phyloP scores from a whole-genome alignment of 495 filamentous ascomycete species.

The Penicillium dipodomyicola region DNA sequence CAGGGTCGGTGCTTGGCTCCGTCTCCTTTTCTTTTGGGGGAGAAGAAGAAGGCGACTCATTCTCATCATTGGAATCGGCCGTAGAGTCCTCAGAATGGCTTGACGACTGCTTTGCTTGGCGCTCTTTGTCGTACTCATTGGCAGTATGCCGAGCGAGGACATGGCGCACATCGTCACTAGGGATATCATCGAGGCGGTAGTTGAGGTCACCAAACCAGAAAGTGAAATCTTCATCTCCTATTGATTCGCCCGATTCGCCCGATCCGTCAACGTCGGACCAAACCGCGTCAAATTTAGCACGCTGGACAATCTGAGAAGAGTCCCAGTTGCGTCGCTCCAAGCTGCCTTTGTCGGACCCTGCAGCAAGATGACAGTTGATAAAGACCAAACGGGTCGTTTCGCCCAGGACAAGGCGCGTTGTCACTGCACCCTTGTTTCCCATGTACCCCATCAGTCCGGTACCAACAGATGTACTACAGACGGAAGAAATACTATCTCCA shows the following conservation, averaged over 20 bases:
- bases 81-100: conserved; percentile 26
- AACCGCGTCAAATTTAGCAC: conserved; percentile 73
- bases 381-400: conserved; percentile 88
- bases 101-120: conserved; percentile 31
- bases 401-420: conserved; percentile 78
- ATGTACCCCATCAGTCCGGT: conserved; percentile 89
- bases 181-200: conserved; percentile 84
- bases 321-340: conserved; percentile 91
- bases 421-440: conserved; percentile 93
- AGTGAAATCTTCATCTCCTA: conserved; percentile 86
- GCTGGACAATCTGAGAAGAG: conserved; percentile 66
- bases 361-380: conserved; percentile 85
- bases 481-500: conserved; percentile 65
- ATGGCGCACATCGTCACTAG: conserved; percentile 84
- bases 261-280: conserved; percentile 51
- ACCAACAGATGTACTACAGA: conserved; percentile 75
- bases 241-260: conserved; percentile 56
- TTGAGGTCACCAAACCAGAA: conserved; percentile 99
- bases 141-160: conserved; percentile 78
- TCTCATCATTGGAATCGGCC: conserved; percentile 13
- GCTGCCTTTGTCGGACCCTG: conserved; percentile 72
- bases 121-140: conserved; percentile 63
- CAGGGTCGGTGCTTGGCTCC: conserved; percentile 13
- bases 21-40: conserved; percentile 2
- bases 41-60: conserved; percentile 13